phyloP scores from a whole-genome alignment of 129 eudicot genomes.

The Daucus carota region DNA sequence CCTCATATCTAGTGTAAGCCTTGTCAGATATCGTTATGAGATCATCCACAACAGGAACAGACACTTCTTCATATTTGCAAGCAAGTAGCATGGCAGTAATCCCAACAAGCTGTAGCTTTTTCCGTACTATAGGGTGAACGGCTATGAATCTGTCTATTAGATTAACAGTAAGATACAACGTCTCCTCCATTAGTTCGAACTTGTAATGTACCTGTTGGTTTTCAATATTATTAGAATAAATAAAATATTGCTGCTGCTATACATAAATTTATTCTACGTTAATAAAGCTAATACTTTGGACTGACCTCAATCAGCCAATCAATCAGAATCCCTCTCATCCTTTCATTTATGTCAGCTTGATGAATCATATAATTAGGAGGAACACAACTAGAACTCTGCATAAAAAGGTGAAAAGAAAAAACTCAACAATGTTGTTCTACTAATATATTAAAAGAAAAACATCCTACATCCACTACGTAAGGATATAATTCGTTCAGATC shows the following conservation, averaged over 20 bases:
- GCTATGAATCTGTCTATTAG: constrained; percentile 84
- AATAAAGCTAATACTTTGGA: neutral
- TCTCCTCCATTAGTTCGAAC: constrained; percentile 95
- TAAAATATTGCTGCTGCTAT: neutral
- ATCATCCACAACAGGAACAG: constrained; percentile 94
- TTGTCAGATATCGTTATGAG: constrained; percentile 69
- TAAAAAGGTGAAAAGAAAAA: neutral
- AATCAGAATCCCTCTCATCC: constrained; percentile 86
- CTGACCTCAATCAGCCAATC: constrained; percentile 96
- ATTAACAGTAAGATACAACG: constrained; percentile 76
- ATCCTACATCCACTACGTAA: too few species aligned
- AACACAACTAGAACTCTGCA: constrained; percentile 61
- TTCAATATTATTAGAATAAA: neutral
- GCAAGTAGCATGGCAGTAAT: constrained; percentile 93
- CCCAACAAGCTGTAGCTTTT: constrained; percentile 91
- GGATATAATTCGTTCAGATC: neutral
- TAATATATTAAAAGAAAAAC: too few species aligned
- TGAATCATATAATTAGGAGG: constrained; percentile 59
- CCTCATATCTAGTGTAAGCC: constrained; percentile 76
- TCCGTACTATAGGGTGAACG: constrained; percentile 44
- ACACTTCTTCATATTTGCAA: constrained; percentile 89
- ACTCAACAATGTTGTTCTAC: neutral
- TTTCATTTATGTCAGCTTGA: constrained; percentile 69
- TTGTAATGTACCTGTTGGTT: constrained; percentile 76
- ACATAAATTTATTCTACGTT: neutral